These are phyloP conservation scores for Penicillium thymicola DNA, from an alignment of 2,329 filamentous ascomycete species.

Conservation along the genomic window DNA sequence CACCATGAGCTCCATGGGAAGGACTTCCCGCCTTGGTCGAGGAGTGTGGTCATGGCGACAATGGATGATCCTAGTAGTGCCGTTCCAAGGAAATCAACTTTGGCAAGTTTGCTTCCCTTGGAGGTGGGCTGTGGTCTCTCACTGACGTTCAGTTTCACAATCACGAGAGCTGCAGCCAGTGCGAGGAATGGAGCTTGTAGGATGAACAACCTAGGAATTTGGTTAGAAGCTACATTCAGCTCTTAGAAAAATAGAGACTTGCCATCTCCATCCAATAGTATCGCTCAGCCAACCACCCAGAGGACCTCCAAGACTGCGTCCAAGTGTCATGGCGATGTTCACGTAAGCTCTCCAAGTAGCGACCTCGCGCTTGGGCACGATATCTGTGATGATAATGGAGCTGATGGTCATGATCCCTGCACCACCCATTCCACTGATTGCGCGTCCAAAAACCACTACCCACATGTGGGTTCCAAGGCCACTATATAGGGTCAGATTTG, in stretches of 20 bases:
- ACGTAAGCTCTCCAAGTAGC: slow-evolving; percentile 51
- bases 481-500: slow-evolving; percentile 16
- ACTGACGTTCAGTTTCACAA: slow-evolving; percentile 39
- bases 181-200: slow-evolving; percentile 28
- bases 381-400: slow-evolving; percentile 49
- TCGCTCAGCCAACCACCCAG: slow-evolving; percentile 61
- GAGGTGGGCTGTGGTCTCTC: background rate
- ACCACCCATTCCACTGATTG: slow-evolving; percentile 44
- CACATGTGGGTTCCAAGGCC: slow-evolving; percentile 38
- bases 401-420: slow-evolving; percentile 46
- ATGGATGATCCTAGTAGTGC: slow-evolving; percentile 46
- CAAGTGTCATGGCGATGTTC: slow-evolving; percentile 51
- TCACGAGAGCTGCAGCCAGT: slow-evolving; percentile 41
- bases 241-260: background rate
- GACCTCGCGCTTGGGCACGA: slow-evolving; percentile 49
- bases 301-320: slow-evolving; percentile 51
- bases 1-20: slow-evolving; percentile 32
- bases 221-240: background rate
- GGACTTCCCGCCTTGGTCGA: slow-evolving; percentile 50
- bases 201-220: slow-evolving; percentile 25
- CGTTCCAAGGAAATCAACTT: slow-evolving; percentile 60
- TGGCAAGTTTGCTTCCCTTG: slow-evolving; percentile 34
- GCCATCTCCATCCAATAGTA: slow-evolving; percentile 65
- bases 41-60: slow-evolving; percentile 43
- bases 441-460: slow-evolving; percentile 42